phyloP scores from a whole-genome alignment of 306 rosid genomes.

The Castanea sativa region DNA sequence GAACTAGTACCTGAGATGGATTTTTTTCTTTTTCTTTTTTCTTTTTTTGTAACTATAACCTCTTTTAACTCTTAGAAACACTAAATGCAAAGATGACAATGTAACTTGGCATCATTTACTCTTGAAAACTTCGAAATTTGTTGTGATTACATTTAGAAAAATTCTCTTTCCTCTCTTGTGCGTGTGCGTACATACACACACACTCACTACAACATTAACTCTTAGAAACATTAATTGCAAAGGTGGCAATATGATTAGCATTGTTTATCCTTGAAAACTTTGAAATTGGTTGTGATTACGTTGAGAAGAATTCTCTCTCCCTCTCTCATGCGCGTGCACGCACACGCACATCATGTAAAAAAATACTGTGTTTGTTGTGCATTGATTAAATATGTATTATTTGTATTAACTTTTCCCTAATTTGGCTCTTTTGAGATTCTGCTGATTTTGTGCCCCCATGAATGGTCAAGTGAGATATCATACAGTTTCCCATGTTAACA shows the following conservation, averaged over 20 bases:
- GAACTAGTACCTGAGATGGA: neutral
- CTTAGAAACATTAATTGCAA: neutral
- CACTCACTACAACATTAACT: neutral
- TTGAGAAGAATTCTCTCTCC: neutral
- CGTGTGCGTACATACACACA: neutral
- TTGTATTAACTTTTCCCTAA: slow-evolving; percentile 30
- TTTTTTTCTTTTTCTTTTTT: neutral
- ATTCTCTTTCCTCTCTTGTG: neutral
- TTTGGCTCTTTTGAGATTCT: slow-evolving; percentile 42
- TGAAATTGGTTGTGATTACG: neutral
- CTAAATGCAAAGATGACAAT: neutral
- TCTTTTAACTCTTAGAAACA: neutral
- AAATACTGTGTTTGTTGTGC: slow-evolving; percentile 17
- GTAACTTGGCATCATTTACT: slow-evolving; percentile 3
- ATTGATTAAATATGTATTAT: slow-evolving; percentile 11
- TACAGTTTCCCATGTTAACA: slow-evolving; percentile 16
- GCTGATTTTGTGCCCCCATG: slow-evolving; percentile 42
- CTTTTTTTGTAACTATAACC: neutral
- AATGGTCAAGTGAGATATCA: slow-evolving; percentile 40
- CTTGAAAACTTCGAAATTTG: slow-evolving; percentile 1
- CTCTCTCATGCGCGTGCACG: neutral
- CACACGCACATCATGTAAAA: neutral
- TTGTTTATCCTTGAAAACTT: slow-evolving; percentile 2
- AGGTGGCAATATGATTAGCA: neutral
- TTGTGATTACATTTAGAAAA: neutral